Evolutionary conservation across 805 yeast genomes (phyloP).

Genomic region (Candida railenensis): DNA sequence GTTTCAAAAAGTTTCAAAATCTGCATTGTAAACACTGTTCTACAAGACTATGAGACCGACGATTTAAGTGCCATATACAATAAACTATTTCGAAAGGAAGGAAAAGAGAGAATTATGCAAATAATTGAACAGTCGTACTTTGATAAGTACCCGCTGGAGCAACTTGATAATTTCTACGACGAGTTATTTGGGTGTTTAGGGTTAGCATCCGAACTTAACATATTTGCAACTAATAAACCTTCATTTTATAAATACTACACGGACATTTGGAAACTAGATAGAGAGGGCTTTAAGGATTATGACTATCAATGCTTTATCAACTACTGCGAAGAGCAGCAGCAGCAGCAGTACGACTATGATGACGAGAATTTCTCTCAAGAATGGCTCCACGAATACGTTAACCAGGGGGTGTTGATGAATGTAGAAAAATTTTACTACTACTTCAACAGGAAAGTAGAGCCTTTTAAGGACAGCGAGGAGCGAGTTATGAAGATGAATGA

Average conservation of each 20-base stretch:
- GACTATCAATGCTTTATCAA: slow-evolving; percentile 8
- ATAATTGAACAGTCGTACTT: slow-evolving; percentile 13
- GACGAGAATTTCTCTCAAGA: not conserved
- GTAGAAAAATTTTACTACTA: slow-evolving; percentile 15
- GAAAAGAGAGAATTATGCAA: slow-evolving; percentile 9
- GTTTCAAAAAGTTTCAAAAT: slow-evolving; percentile 10
- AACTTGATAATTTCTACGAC: slow-evolving; percentile 15
- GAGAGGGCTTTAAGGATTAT: slow-evolving; percentile 11
- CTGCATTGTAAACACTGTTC: slow-evolving; percentile 16
- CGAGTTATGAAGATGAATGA: slow-evolving; percentile 3
- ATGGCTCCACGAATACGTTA: slow-evolving; percentile 9
- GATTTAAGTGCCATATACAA: slow-evolving; percentile 9
- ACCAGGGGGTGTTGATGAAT: slow-evolving; percentile 18
- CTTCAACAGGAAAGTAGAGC: slow-evolving; percentile 5
- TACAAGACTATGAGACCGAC: slow-evolving; percentile 14
- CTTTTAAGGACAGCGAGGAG: slow-evolving; percentile 3
- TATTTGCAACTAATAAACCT: slow-evolving; percentile 12
- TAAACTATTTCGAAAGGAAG: slow-evolving; percentile 9
- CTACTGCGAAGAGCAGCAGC: slow-evolving; percentile 15
- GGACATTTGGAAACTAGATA: slow-evolving; percentile 19
- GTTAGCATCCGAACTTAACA: slow-evolving; percentile 1
- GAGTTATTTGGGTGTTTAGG: slow-evolving; percentile 3
- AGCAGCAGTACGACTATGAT: slow-evolving; percentile 7
- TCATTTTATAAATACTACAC: slow-evolving; percentile 14
- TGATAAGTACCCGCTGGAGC: slow-evolving; percentile 17